These are phyloP conservation scores for Penicillium glabrum DNA, from an alignment of 2,329 filamentous ascomycete species.

Conservation along the genomic window DNA sequence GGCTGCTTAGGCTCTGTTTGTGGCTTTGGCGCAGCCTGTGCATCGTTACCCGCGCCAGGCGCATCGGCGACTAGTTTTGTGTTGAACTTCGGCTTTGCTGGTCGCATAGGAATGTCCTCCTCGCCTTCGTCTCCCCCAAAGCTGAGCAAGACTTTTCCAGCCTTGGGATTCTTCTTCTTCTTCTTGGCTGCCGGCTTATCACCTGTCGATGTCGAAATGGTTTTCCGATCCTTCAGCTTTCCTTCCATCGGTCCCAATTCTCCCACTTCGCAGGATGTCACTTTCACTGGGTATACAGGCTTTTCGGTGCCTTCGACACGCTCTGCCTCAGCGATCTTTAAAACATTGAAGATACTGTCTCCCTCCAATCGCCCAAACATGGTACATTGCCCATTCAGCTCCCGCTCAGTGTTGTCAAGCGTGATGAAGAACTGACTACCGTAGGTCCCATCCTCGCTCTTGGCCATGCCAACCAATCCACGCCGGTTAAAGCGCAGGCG, in stretches of 20 bases:
- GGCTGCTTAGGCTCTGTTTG: conserved; percentile 14
- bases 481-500: conserved; percentile 89
- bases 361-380: conserved; percentile 90
- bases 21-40: conserved; percentile 9
- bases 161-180: conserved; percentile 45
- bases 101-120: conserved; percentile 35
- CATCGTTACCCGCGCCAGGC: conserved; percentile 17
- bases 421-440: conserved; percentile 98
- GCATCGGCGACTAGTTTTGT: conserved; percentile 43
- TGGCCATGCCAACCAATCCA: conserved; percentile 94
- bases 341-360: conserved; percentile 92
- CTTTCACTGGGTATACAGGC: conserved; percentile 80
- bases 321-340: conserved; percentile 89
- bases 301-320: conserved; percentile 75
- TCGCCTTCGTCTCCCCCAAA: conserved; percentile 48
- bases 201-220: conserved; percentile 29
- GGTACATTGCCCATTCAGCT: conserved; percentile 87
- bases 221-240: conserved; percentile 45
- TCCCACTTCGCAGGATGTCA: conserved; percentile 52
- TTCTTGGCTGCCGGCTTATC: conserved; percentile 37
- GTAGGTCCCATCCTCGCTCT: conserved; percentile 71
- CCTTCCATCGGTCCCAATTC: conserved; percentile 47
- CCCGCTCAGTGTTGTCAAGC: conserved; percentile 72
- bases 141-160: conserved; percentile 46
- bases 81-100: conserved; percentile 51